These are phyloP conservation scores for Suillus alpinus DNA, from an alignment of 768 basidiomycete species.

Conservation along the genomic window DNA sequence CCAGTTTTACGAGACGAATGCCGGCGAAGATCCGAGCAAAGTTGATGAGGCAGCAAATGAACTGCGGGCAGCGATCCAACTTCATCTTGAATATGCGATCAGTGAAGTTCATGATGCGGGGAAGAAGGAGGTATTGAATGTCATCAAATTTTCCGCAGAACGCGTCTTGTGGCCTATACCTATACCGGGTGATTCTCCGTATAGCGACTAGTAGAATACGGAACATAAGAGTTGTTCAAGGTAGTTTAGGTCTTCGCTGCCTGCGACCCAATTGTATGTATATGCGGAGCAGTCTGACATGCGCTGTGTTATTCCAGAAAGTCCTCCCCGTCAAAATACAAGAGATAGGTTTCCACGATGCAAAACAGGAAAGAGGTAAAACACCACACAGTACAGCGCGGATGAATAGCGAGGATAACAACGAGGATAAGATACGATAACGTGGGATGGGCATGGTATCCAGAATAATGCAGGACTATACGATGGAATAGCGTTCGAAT, in stretches of 20 bases:
- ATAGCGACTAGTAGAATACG: not conserved
- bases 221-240: no score
- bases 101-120: not conserved
- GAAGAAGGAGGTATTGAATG: not conserved
- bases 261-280: not conserved
- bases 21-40: not conserved
- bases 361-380: no score
- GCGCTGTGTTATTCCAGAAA: not conserved
- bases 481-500: not conserved
- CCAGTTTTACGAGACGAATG: constrained; percentile 7
- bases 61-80: not conserved
- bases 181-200: no score
- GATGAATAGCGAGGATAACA: constrained; percentile 1
- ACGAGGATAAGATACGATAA: not conserved
- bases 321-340: not conserved
- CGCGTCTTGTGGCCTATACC: not conserved
- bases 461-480: not conserved
- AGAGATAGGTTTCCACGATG: no score
- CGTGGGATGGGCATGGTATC: not conserved
- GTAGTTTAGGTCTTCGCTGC: no score
- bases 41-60: constrained; percentile 6
- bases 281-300: not conserved
- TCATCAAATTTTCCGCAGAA: not conserved
- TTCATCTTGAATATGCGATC: not conserved
- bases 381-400: not conserved